Conservation (phyloP, 2,329 filamentous ascomycete genomes). For the Paraconiothyrium brasiliense region DNA sequence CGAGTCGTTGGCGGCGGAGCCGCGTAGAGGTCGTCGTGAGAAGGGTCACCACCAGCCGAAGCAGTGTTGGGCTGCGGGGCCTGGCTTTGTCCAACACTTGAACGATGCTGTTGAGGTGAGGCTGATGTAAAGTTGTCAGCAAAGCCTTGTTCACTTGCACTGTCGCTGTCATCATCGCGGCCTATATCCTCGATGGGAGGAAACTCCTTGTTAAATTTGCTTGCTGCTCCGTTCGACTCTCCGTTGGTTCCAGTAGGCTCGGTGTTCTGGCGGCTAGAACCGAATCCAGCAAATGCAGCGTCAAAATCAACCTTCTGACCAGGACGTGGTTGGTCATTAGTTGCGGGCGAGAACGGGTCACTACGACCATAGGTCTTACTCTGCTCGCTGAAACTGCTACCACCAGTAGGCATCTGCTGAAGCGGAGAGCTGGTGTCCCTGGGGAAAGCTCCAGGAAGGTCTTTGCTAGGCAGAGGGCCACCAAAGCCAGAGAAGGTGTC, state of each 20-base stretch:
- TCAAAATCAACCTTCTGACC: slow-evolving; percentile 82
- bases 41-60: slow-evolving; percentile 30
- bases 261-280: slow-evolving; percentile 60
- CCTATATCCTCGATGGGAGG: slow-evolving; percentile 91
- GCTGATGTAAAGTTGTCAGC: slow-evolving; percentile 89
- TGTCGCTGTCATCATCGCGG: slow-evolving; percentile 82
- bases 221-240: slow-evolving; percentile 47
- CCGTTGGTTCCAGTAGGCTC: slow-evolving; percentile 47
- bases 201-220: slow-evolving; percentile 78
- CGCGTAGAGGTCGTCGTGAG: slow-evolving; percentile 43
- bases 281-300: slow-evolving; percentile 82
- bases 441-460: slow-evolving; percentile 61
- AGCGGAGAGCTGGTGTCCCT: slow-evolving; percentile 53
- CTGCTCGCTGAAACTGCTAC: slow-evolving; percentile 58
- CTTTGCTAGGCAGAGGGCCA: slow-evolving; percentile 38
- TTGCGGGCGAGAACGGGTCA: slow-evolving; percentile 52
- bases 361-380: slow-evolving; percentile 53
- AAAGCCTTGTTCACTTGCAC: slow-evolving; percentile 75
- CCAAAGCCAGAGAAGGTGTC: slow-evolving; percentile 53
- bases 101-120: slow-evolving; percentile 51
- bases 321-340: slow-evolving; percentile 43
- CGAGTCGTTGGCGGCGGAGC: slow-evolving; percentile 45
- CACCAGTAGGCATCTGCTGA: slow-evolving; percentile 59
- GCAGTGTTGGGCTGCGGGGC: slow-evolving; percentile 38
- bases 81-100: slow-evolving; percentile 36